Percentiles rank a stretch among this genome's conserved stretches.
Conservation (phyloP, 345 rosid species). For the Hibiscus tridactylites region DNA sequence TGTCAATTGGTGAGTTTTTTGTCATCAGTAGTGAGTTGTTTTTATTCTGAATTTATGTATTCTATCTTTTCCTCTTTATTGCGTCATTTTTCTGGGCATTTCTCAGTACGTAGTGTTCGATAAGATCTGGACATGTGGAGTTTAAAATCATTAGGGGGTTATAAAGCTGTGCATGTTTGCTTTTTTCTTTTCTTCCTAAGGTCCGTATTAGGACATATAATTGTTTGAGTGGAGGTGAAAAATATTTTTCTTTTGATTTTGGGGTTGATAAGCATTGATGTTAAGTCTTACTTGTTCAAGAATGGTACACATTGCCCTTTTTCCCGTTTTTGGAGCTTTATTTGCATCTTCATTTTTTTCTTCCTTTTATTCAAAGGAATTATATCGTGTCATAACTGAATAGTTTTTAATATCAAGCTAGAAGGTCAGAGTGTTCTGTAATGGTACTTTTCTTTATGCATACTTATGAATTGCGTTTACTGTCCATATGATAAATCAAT, state of each 20-base stretch:
- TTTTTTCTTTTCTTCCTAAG: background rate
- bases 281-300: background rate
- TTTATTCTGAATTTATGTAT: background rate
- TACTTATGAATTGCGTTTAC: background rate
- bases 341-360: background rate
- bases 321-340: background rate
- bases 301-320: background rate
- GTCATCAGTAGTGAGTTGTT: slow-evolving; percentile 10
- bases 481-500: background rate
- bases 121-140: background rate
- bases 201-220: background rate
- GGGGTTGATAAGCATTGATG: background rate
- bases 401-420: slow-evolving; percentile 35
- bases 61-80: background rate
- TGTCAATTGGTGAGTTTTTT: slow-evolving; percentile 72
- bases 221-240: background rate
- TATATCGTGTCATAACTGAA: slow-evolving; percentile 42
- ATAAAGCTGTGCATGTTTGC: background rate
- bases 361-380: slow-evolving; percentile 12
- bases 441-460: slow-evolving; percentile 12
- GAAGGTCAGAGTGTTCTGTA: slow-evolving; percentile 33
- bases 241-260: background rate
- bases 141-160: background rate
- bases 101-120: background rate
- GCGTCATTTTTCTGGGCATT: background rate